Percentiles rank a stretch among this genome's conserved stretches.
Conservation (phyloP, 2,329 filamentous ascomycete species). For the Colletotrichum spaethianum region DNA sequence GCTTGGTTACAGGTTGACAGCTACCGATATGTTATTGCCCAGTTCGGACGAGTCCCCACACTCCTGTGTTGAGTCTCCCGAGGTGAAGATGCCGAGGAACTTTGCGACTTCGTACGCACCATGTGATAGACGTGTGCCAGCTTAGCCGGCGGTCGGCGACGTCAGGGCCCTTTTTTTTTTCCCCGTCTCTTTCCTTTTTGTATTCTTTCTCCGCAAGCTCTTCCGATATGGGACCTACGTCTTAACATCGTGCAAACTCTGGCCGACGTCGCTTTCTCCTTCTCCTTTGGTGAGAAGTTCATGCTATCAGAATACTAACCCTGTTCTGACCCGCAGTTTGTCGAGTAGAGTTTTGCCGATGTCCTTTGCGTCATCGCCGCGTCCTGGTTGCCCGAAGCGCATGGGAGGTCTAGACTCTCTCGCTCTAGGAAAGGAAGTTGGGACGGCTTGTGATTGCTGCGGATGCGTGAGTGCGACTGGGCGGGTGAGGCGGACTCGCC, state of each 20-base stretch:
- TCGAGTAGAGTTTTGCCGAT: no score
- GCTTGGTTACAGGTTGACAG: slow-evolving; percentile 2
- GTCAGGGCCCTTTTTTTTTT: no score
- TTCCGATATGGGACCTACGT: background rate
- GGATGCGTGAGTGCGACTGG: background rate
- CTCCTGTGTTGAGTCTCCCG: background rate
- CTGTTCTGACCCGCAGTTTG: no score
- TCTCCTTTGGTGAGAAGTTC: background rate
- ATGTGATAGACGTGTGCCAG: slow-evolving; percentile 8
- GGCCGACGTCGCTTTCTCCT: background rate
- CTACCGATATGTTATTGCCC: background rate
- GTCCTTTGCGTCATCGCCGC: background rate
- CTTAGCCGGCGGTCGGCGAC: background rate
- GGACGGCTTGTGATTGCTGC: background rate
- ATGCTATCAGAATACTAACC: background rate
- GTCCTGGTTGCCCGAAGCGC: no score
- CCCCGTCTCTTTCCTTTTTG: no score
- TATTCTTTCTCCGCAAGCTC: background rate
- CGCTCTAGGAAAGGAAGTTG: background rate
- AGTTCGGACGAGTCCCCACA: slow-evolving; percentile 4
- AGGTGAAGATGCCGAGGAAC: background rate
- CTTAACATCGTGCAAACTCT: background rate
- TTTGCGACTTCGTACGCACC: background rate
- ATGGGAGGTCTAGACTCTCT: background rate
- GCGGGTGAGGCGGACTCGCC: background rate